Percentiles rank a stretch among this genome's conserved stretches.
Evolutionary conservation across 2,329 filamentous ascomycete species (phyloP).

Genomic region (Chalaropsis ovoidea): DNA sequence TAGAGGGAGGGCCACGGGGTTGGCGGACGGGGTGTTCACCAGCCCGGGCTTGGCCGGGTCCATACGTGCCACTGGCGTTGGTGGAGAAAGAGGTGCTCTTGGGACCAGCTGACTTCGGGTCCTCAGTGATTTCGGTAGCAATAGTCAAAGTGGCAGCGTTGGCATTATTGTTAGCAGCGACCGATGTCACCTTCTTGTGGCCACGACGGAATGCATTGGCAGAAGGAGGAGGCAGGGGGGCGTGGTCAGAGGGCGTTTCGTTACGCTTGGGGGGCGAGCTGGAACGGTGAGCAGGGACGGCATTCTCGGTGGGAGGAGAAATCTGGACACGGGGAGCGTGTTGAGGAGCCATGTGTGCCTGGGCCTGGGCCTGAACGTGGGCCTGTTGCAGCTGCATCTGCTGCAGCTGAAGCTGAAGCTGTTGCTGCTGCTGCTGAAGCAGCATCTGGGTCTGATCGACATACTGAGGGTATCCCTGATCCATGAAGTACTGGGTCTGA

Average conservation of each 20-base stretch:
- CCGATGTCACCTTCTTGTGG: slow-evolving; percentile 80
- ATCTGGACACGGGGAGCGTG: slow-evolving; percentile 60
- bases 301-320: slow-evolving; percentile 62
- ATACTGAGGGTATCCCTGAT: slow-evolving; percentile 47
- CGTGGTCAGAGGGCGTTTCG: slow-evolving; percentile 56
- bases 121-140: slow-evolving; percentile 34
- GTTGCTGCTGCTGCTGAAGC: slow-evolving; percentile 39
- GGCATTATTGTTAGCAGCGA: slow-evolving; percentile 40
- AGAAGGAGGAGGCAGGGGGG: slow-evolving; percentile 73
- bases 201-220: slow-evolving; percentile 86
- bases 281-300: slow-evolving; percentile 47
- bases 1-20: slow-evolving; percentile 78
- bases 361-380: slow-evolving; percentile 26
- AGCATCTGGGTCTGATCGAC: slow-evolving; percentile 32
- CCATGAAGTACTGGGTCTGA: slow-evolving; percentile 70
- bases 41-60: slow-evolving; percentile 81
- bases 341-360: slow-evolving; percentile 21
- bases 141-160: slow-evolving; percentile 44
- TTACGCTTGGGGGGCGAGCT: slow-evolving; percentile 56
- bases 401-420: slow-evolving; percentile 36
- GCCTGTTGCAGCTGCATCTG: slow-evolving; percentile 36
- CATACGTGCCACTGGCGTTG: slow-evolving; percentile 74
- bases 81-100: slow-evolving; percentile 77
- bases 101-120: slow-evolving; percentile 51
- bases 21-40: slow-evolving; percentile 92